Percentiles rank a stretch among this genome's conserved stretches.
phyloP scores from a whole-genome alignment of 352 stramenopile genomes.

The Plasmopara muralis region DNA sequence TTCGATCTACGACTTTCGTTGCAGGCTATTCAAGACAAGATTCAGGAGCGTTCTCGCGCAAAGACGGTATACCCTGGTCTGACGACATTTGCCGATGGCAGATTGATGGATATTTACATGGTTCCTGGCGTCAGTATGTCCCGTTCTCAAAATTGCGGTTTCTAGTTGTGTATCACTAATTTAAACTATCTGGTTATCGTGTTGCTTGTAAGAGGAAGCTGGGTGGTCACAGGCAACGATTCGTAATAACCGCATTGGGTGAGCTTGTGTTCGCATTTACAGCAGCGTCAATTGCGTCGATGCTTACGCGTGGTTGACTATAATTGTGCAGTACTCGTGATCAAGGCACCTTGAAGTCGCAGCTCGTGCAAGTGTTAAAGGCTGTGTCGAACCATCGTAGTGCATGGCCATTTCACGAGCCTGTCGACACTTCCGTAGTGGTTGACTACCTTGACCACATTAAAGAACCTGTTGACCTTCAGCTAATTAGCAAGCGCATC shows the following conservation, averaged over 20 bases:
- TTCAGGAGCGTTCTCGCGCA: slow-evolving; percentile 64
- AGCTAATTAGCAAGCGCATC: slow-evolving; percentile 78
- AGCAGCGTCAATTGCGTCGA: slow-evolving; percentile 1
- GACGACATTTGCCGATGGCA: slow-evolving; percentile 64
- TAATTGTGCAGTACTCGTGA: slow-evolving; percentile 47
- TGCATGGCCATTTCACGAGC: slow-evolving; percentile 97
- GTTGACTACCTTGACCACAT: slow-evolving; percentile 97
- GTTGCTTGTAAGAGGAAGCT: slow-evolving; percentile 57
- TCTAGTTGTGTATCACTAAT: neutral
- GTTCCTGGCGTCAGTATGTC: slow-evolving; percentile 81
- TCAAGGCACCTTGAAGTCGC: slow-evolving; percentile 74
- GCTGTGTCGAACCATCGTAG: slow-evolving; percentile 92
- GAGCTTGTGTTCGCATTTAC: slow-evolving; percentile 5
- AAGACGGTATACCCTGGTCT: slow-evolving; percentile 72
- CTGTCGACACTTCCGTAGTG: slow-evolving; percentile 92
- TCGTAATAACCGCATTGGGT: slow-evolving; percentile 82
- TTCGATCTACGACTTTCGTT: neutral
- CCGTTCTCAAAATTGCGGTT: neutral
- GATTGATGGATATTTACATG: slow-evolving; percentile 84
- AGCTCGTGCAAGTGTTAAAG: slow-evolving; percentile 83
- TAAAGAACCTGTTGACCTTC: slow-evolving; percentile 91
- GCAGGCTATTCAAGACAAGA: slow-evolving; percentile 80
- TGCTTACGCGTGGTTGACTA: slow-evolving; percentile 1
- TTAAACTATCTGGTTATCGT: slow-evolving; percentile 1
- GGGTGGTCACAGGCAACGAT: slow-evolving; percentile 81